These are phyloP conservation scores for Cryptococcus sp. DNA, from an alignment of 1,284 basidiomycete genomes.

Conservation along the genomic window DNA sequence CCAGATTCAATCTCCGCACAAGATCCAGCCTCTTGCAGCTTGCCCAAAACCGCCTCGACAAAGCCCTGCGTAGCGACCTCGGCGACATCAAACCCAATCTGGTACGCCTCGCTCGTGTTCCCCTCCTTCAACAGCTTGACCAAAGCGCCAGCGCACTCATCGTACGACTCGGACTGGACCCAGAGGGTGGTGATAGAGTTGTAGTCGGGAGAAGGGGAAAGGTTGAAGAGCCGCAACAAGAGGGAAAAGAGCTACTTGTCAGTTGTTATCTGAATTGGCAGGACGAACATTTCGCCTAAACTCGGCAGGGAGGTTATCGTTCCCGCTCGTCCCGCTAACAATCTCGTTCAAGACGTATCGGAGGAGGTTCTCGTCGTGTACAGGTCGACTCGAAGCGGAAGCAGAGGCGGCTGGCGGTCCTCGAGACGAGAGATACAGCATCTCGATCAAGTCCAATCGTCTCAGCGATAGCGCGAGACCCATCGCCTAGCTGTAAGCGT, in stretches of 20 bases:
- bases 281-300: constrained; percentile 56
- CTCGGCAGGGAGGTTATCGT: constrained; percentile 38
- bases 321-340: constrained; percentile 54
- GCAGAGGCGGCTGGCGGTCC: constrained; percentile 22
- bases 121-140: constrained; percentile 33
- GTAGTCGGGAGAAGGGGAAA: constrained; percentile 61
- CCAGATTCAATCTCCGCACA: constrained; percentile 18
- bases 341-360: constrained; percentile 87
- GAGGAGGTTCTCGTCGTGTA: constrained; percentile 65
- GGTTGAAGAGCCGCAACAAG: constrained; percentile 73
- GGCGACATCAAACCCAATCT: constrained; percentile 87
- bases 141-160: constrained; percentile 48
- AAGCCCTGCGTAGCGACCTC: constrained; percentile 91
- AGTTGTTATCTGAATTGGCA: background rate
- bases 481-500: constrained; percentile 62
- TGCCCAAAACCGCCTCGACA: constrained; percentile 58
- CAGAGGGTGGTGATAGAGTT: constrained; percentile 78
- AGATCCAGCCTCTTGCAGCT: constrained; percentile 29
- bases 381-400: constrained; percentile 19
- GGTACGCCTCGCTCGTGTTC: constrained; percentile 72
- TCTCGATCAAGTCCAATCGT: constrained; percentile 74
- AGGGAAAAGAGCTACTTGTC: constrained; percentile 46
- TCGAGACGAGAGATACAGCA: constrained; percentile 55
- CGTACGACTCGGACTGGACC: constrained; percentile 73
- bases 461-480: constrained; percentile 87